Percentiles rank a stretch among this genome's conserved stretches.
Evolutionary conservation across 2,329 filamentous ascomycete species (phyloP).

Genomic region (Aphanocladium album): DNA sequence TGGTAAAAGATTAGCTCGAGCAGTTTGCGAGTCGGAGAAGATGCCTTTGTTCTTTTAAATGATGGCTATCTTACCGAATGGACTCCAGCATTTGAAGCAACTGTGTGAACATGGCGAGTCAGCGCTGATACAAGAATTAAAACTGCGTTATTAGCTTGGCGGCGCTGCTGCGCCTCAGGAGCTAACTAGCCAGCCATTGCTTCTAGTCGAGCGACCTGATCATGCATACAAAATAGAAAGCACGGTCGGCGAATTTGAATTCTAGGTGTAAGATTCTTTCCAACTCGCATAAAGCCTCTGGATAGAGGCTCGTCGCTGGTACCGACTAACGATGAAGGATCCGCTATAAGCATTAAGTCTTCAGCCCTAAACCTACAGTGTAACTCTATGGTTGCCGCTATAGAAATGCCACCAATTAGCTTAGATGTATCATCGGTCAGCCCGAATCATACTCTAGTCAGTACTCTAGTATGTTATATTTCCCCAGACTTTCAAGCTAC

Average conservation of each 20-base stretch:
- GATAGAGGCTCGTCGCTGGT: neutral
- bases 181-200: too few species aligned
- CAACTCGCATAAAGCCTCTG: too few species aligned
- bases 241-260: neutral
- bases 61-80: too few species aligned
- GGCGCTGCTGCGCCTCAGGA: neutral
- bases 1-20: too few species aligned
- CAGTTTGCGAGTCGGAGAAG: too few species aligned
- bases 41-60: too few species aligned
- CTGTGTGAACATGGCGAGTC: neutral
- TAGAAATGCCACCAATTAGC: neutral
- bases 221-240: too few species aligned
- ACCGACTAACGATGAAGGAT: neutral
- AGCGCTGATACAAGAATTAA: neutral
- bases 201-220: too few species aligned
- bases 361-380: neutral
- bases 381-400: neutral
- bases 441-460: neutral
- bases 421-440: neutral
- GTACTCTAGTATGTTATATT: neutral
- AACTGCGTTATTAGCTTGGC: neutral
- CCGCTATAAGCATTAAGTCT: neutral
- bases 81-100: neutral
- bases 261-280: too few species aligned
- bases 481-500: neutral